Evolutionary conservation across 768 basidiomycete genomes (phyloP).

Genomic region (Boletus patriciae): DNA sequence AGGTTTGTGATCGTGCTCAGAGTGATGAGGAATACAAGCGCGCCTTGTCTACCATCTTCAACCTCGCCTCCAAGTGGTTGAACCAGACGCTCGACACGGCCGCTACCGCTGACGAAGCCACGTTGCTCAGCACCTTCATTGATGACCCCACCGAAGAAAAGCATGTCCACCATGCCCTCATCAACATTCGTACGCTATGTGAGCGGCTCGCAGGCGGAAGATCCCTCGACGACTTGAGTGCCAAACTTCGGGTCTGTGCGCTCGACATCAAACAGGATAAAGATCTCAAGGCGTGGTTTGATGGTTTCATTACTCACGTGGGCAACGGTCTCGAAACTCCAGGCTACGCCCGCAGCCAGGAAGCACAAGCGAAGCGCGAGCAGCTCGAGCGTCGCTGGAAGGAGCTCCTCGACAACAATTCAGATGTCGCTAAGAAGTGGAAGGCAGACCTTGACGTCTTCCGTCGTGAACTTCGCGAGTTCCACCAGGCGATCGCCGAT

Average conservation of each 20-base stretch:
- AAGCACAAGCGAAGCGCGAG: constrained; percentile 39
- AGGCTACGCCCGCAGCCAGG: constrained; percentile 54
- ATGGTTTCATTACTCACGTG: constrained; percentile 50
- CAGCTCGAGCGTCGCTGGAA: constrained; percentile 53
- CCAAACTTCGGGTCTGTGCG: constrained; percentile 43
- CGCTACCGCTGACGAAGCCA: constrained; percentile 41
- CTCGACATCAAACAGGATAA: constrained; percentile 53
- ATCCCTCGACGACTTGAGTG: constrained; percentile 50
- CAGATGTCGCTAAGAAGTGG: constrained; percentile 49
- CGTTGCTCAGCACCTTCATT: constrained; percentile 56
- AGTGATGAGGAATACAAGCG: constrained; percentile 58
- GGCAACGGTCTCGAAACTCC: constrained; percentile 48
- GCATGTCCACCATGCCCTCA: constrained; percentile 55
- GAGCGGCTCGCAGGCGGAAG: constrained; percentile 53
- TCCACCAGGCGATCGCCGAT: constrained; percentile 45
- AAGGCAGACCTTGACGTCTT: constrained; percentile 47
- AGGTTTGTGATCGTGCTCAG: constrained; percentile 68
- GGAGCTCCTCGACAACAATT: constrained; percentile 45
- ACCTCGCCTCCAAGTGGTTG: constrained; percentile 57
- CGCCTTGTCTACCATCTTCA: constrained; percentile 58
- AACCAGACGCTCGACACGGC: constrained; percentile 51
- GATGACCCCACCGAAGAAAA: constrained; percentile 63
- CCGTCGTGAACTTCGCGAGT: constrained; percentile 43
- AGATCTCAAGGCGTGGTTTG: constrained; percentile 53
- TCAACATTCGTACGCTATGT: constrained; percentile 38